A percentile compares a stretch with the other conserved stretches of the same genome.
These are phyloP conservation scores for Colletotrichum navitas DNA, from an alignment of 2,329 filamentous ascomycete species.

Conservation along the genomic window DNA sequence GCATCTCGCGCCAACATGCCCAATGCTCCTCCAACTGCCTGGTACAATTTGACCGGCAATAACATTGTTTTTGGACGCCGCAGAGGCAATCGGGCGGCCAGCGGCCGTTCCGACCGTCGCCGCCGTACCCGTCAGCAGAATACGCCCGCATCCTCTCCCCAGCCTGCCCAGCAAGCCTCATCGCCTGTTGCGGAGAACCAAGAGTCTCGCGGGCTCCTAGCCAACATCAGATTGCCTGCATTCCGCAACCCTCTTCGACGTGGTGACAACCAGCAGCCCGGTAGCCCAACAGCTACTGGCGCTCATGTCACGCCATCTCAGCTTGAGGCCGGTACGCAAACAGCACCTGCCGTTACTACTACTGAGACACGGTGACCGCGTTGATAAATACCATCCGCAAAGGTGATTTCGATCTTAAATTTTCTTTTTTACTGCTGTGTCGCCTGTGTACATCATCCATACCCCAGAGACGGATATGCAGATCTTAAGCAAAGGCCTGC, in stretches of 20 bases:
- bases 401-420: conserved; percentile 23
- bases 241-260: conserved; percentile 44
- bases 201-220: conserved; percentile 38
- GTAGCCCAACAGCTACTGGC: conserved; percentile 45
- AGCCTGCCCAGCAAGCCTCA: conserved; percentile 14
- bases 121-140: conserved; percentile 32
- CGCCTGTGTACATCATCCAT: conserved; percentile 42
- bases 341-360: conserved; percentile 33
- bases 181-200: conserved; percentile 31
- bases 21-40: conserved; percentile 55
- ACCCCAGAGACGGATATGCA: conserved; percentile 36
- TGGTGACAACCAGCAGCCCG: conserved; percentile 43
- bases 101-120: conserved; percentile 31
- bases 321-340: conserved; percentile 59
- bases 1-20: conserved; percentile 64
- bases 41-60: conserved; percentile 52
- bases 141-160: background rate
- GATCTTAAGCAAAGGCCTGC: conserved; percentile 37
- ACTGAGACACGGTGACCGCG: conserved; percentile 23
- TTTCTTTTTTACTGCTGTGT: conserved; percentile 33
- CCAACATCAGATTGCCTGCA: conserved; percentile 39
- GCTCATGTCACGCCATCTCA: conserved; percentile 59
- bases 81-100: conserved; percentile 32
- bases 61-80: conserved; percentile 39
- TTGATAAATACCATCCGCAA: background rate